Conservation (phyloP, 108 stramenopile species). For the Ochromonas danica region DNA sequence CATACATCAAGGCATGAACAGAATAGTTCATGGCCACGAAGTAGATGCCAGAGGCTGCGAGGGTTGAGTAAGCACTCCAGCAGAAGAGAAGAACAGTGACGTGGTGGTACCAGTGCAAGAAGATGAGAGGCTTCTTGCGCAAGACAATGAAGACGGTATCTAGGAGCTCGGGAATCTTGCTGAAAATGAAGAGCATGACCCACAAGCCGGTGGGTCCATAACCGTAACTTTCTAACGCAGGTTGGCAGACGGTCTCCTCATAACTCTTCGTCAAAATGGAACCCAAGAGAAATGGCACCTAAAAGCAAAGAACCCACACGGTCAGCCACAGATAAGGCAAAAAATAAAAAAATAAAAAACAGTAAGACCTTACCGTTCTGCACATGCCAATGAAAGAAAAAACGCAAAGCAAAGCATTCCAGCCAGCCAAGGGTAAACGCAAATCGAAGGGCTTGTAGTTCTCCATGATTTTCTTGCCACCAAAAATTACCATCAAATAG, state of each 20-base stretch:
- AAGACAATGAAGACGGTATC: constrained; percentile 64
- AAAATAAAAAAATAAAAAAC: background rate
- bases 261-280: constrained; percentile 39
- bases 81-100: constrained; percentile 65
- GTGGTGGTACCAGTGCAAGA: constrained; percentile 68
- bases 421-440: constrained; percentile 22
- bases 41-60: constrained; percentile 56
- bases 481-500: constrained; percentile 36
- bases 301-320: background rate
- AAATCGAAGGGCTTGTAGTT: constrained; percentile 45
- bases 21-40: constrained; percentile 90
- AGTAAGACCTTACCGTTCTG: constrained; percentile 37
- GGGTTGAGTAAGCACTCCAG: constrained; percentile 55
- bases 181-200: constrained; percentile 57
- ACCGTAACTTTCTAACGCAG: constrained; percentile 44
- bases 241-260: constrained; percentile 47
- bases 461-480: constrained; percentile 40
- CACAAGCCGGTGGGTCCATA: constrained; percentile 55
- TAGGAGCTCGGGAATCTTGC: constrained; percentile 60
- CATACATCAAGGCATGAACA: constrained; percentile 98
- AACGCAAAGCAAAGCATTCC: constrained; percentile 71
- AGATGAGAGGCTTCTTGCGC: constrained; percentile 58
- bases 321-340: too few relatives aligned
- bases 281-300: constrained; percentile 44
- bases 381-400: constrained; percentile 47